Evolutionary conservation across 2,329 filamentous ascomycete species (phyloP).

Genomic region (Lasiodiplodia citricola): DNA sequence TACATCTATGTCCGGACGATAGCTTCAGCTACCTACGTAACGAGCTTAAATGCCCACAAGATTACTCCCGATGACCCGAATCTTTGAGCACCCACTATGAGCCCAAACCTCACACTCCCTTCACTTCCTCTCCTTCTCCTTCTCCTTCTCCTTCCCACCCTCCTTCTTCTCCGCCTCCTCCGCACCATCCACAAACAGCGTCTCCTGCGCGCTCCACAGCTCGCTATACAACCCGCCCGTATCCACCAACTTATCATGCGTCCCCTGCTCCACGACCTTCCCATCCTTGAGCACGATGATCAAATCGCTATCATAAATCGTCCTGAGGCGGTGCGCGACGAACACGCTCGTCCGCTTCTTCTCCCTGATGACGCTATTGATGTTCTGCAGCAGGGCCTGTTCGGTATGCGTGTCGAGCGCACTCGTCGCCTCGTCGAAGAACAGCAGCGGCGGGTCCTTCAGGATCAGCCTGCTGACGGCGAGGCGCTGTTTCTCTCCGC

Average conservation of each 20-base stretch:
- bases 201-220: constrained; percentile 72
- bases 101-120: not conserved
- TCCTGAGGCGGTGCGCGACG: constrained; percentile 88
- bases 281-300: constrained; percentile 91
- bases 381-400: constrained; percentile 86
- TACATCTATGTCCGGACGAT: no score
- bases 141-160: not conserved
- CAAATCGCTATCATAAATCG: constrained; percentile 88
- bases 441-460: constrained; percentile 87
- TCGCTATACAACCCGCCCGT: constrained; percentile 81
- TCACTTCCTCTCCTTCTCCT: not conserved
- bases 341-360: constrained; percentile 92
- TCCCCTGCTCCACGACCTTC: constrained; percentile 84
- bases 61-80: no score
- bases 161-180: not conserved
- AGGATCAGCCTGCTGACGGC: constrained; percentile 83
- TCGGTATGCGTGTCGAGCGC: constrained; percentile 94
- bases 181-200: constrained; percentile 34
- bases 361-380: constrained; percentile 88
- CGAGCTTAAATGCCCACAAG: no score
- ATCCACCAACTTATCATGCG: constrained; percentile 83
- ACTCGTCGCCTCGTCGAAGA: constrained; percentile 95
- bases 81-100: not conserved
- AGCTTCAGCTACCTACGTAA: no score
- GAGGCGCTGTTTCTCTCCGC: constrained; percentile 89